Percentiles rank a stretch among this genome's conserved stretches.
Evolutionary conservation across 805 yeast genomes (phyloP).

Genomic region (Starmerella khaoyaiensis): DNA sequence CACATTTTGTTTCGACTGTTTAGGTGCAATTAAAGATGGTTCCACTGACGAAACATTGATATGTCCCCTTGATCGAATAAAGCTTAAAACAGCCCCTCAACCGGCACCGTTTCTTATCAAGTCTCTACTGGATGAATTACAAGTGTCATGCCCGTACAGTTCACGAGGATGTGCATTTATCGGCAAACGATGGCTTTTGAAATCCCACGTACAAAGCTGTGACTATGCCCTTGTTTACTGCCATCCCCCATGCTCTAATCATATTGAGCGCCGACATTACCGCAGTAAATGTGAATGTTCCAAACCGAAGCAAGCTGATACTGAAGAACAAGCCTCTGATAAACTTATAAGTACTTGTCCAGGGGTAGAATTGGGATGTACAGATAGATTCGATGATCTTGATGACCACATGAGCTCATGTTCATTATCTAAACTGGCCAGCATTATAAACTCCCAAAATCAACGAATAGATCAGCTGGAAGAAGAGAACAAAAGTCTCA

Average conservation of each 20-base stretch:
- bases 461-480: conserved; percentile 23
- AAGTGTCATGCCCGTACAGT: conserved; percentile 41
- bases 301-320: neutral
- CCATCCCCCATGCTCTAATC: conserved; percentile 20
- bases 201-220: conserved; percentile 38
- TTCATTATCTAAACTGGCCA: conserved; percentile 11
- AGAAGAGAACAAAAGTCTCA: conserved; percentile 26
- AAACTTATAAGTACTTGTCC: neutral
- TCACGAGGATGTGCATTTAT: conserved; percentile 44
- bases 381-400: neutral
- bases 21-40: conserved; percentile 24
- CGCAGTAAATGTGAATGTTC: neutral
- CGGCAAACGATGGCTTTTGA: conserved; percentile 48
- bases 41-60: conserved; percentile 15
- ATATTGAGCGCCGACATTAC: conserved; percentile 18
- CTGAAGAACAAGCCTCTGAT: neutral
- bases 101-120: conserved; percentile 47
- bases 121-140: conserved; percentile 49
- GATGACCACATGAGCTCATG: conserved; percentile 23
- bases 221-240: conserved; percentile 32
- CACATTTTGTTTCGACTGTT: conserved; percentile 48
- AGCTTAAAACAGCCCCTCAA: conserved; percentile 30
- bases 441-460: neutral
- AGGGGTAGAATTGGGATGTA: neutral
- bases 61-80: conserved; percentile 53